phyloP scores from a whole-genome alignment of 2,329 filamentous ascomycete genomes.

The Colletotrichum plurivorum region DNA sequence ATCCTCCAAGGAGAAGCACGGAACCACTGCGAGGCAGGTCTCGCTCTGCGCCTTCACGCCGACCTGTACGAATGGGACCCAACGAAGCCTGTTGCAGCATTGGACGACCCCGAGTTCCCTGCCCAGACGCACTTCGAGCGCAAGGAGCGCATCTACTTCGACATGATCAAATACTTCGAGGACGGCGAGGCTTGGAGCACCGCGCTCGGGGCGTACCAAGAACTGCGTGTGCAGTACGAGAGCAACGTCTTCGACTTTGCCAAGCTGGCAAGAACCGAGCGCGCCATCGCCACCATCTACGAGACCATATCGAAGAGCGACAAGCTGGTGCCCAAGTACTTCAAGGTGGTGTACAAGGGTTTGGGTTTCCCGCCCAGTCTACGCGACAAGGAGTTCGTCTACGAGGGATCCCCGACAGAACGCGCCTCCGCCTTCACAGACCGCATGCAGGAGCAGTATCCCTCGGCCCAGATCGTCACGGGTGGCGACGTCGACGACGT shows the following conservation, averaged over 20 bases:
- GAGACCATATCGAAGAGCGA: conserved; percentile 89
- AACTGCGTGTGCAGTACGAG: conserved; percentile 93
- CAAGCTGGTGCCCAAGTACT: conserved; percentile 85
- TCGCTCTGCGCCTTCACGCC: conserved; percentile 90
- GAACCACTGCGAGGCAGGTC: conserved; percentile 88
- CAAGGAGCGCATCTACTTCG: conserved; percentile 92
- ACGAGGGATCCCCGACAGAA: conserved; percentile 85
- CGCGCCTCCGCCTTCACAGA: conserved; percentile 87
- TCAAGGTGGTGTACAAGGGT: conserved; percentile 90
- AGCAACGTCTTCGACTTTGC: conserved; percentile 90
- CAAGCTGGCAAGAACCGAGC: conserved; percentile 89
- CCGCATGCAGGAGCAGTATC: conserved; percentile 92
- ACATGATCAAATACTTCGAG: conserved; percentile 95
- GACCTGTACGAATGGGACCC: conserved; percentile 95
- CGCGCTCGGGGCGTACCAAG: conserved; percentile 88
- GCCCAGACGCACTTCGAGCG: conserved; percentile 91
- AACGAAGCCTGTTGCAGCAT: conserved; percentile 72
- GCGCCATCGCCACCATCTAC: conserved; percentile 93
- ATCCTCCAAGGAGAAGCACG: conserved; percentile 80
- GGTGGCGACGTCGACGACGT: conserved; percentile 80
- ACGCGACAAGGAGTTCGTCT: conserved; percentile 92
- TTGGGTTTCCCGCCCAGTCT: conserved; percentile 87
- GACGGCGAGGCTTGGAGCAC: conserved; percentile 95
- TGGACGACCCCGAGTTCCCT: conserved; percentile 83
- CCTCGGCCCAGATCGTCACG: conserved; percentile 84